Evolutionary conservation across 768 basidiomycete species (phyloP).

Genomic region (Piloderma croceum): DNA sequence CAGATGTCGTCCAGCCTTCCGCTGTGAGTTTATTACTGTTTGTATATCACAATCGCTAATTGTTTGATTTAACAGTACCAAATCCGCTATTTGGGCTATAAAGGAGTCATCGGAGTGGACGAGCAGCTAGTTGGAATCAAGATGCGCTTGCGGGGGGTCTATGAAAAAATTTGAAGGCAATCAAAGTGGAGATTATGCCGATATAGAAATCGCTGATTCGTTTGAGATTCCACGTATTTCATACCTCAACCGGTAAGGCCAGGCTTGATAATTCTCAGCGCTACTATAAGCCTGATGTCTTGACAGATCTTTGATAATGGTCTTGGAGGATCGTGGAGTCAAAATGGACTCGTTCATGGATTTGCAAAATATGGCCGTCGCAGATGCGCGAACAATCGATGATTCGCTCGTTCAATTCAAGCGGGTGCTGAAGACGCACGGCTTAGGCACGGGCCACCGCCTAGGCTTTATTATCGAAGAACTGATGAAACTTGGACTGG

Average conservation of each 20-base stretch:
- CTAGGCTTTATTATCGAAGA: constrained; percentile 47
- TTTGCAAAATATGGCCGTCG: constrained; percentile 57
- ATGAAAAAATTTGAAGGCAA: constrained; percentile 72
- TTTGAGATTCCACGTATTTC: constrained; percentile 55
- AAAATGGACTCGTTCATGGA: constrained; percentile 48
- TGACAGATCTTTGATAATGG: constrained; percentile 71
- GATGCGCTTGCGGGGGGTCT: constrained; percentile 64
- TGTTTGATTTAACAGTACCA: constrained; percentile 44
- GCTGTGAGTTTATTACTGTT: constrained; percentile 42
- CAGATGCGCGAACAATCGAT: constrained; percentile 52
- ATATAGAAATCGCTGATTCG: constrained; percentile 71
- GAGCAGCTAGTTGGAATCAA: constrained; percentile 41
- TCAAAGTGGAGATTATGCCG: constrained; percentile 40
- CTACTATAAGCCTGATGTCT: too few species aligned
- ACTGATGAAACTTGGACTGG: constrained; percentile 44
- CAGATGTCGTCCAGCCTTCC: constrained; percentile 42
- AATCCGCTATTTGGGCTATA: constrained; percentile 79
- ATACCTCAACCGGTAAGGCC: constrained; percentile 67
- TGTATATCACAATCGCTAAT: not conserved
- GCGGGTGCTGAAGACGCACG: constrained; percentile 43
- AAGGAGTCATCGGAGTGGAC: constrained; percentile 76
- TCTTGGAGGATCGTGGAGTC: constrained; percentile 73
- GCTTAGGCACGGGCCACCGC: constrained; percentile 42
- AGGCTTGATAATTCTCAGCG: too few species aligned
- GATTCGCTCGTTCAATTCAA: constrained; percentile 48